Conservation (phyloP, 495 filamentous ascomycete species). For the Sordaria brevicollis region DNA sequence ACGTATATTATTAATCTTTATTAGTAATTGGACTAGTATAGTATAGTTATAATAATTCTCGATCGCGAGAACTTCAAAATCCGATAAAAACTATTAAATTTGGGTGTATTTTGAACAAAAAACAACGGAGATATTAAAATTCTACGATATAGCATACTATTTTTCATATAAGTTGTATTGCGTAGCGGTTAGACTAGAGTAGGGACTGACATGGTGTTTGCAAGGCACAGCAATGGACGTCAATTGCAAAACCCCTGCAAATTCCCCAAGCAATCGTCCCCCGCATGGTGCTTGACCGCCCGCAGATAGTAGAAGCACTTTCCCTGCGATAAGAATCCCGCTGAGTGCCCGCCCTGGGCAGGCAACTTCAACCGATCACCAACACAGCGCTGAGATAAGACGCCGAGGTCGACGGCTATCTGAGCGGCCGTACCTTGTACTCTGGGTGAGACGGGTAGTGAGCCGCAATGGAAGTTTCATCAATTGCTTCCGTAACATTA, state of each 20-base stretch:
- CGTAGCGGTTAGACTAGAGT: too few species aligned
- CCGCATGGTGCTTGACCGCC: not conserved
- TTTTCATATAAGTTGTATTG: too few species aligned
- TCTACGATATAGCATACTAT: too few species aligned
- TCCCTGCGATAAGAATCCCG: not conserved
- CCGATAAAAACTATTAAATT: too few species aligned
- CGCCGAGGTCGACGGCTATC: not conserved
- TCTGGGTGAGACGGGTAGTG: not conserved
- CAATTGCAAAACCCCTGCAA: not conserved
- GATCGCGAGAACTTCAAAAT: too few species aligned
- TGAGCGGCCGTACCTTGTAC: not conserved
- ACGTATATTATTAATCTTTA: too few species aligned
- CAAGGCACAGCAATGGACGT: too few species aligned
- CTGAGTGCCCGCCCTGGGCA: not conserved
- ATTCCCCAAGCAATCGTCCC: not conserved
- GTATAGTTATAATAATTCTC: too few species aligned
- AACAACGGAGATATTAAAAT: too few species aligned
- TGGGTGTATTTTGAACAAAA: too few species aligned
- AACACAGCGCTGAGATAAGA: not conserved
- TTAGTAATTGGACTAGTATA: too few species aligned
- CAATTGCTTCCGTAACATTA: not conserved
- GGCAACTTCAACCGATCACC: not conserved
- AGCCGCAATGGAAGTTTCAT: not conserved
- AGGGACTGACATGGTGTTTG: too few species aligned
- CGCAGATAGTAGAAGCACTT: not conserved